A percentile compares a stretch with the other conserved stretches of the same genome.
These are phyloP conservation scores for Botrytis galanthina DNA, from an alignment of 2,329 filamentous ascomycete species.

Conservation along the genomic window DNA sequence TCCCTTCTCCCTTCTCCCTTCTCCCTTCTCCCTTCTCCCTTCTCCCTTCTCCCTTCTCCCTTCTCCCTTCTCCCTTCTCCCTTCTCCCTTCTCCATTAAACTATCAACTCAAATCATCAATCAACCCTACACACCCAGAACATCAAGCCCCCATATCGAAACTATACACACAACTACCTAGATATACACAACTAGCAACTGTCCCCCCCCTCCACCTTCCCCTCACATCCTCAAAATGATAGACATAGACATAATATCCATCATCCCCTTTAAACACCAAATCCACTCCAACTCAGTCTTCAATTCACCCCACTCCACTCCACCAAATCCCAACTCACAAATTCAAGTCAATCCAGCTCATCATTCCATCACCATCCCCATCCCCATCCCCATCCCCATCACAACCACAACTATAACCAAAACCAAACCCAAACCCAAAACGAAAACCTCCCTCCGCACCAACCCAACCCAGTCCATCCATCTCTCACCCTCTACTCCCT, in stretches of 20 bases:
- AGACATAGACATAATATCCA: background rate
- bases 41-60: too few species aligned
- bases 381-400: background rate
- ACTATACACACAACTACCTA: background rate
- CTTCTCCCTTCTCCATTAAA: background rate
- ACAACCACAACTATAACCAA: too few species aligned
- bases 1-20: too few species aligned
- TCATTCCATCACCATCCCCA: too few species aligned
- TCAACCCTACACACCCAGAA: background rate
- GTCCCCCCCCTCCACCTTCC: too few species aligned
- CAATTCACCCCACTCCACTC: background rate
- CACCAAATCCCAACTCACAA: background rate
- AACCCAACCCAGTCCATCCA: background rate
- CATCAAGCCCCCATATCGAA: background rate
- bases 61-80: too few species aligned
- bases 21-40: too few species aligned
- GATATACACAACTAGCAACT: too few species aligned
- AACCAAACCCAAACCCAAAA: too few species aligned
- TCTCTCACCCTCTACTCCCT: background rate
- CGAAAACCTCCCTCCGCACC: background rate
- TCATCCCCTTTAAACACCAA: too few species aligned
- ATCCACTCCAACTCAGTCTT: background rate
- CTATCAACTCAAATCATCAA: background rate
- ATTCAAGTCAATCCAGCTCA: background rate
- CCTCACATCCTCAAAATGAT: background rate